A percentile compares a stretch with the other conserved stretches of the same genome.
Conservation (phyloP, 1,139 yeast species). For the Suhomyces taliae region DNA sequence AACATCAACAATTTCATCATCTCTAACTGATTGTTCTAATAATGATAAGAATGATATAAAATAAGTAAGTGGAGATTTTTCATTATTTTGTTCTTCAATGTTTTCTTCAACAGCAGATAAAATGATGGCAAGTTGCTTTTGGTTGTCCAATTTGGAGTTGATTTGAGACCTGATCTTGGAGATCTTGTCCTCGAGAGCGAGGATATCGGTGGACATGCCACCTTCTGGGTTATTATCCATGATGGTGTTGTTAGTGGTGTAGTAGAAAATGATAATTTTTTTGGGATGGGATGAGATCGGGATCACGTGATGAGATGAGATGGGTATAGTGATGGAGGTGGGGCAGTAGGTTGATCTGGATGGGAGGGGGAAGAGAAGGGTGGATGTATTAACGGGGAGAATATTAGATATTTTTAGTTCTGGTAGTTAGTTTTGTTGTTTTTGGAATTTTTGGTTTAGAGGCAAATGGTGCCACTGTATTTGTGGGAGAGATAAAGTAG, state of each 20-base stretch:
- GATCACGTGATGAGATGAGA: constrained; percentile 7
- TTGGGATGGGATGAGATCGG: constrained; percentile 9
- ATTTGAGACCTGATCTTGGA: constrained; percentile 69
- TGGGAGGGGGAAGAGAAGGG: too few relatives aligned
- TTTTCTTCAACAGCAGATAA: constrained; percentile 90
- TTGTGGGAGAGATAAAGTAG: too few relatives aligned
- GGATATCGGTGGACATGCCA: constrained; percentile 25
- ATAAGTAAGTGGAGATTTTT: constrained; percentile 67
- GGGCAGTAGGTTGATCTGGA: too few relatives aligned
- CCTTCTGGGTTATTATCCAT: constrained; percentile 15
- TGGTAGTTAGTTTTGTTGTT: too few relatives aligned
- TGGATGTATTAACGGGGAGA: too few relatives aligned
- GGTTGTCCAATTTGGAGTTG: constrained; percentile 77
- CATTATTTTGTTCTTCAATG: constrained; percentile 67
- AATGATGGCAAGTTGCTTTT: constrained; percentile 70
- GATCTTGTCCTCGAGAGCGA: constrained; percentile 66
- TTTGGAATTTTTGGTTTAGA: too few relatives aligned
- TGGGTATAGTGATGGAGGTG: background rate
- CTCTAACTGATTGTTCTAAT: constrained; percentile 68
- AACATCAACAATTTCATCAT: constrained; percentile 55
- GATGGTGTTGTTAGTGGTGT: constrained; percentile 4
- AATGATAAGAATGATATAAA: constrained; percentile 81
- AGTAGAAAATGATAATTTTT: constrained; percentile 2
- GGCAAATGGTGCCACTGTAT: too few relatives aligned
- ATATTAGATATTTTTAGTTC: too few relatives aligned